Conservation (phyloP, 2,329 filamentous ascomycete species). For the Boeremia exigua region DNA sequence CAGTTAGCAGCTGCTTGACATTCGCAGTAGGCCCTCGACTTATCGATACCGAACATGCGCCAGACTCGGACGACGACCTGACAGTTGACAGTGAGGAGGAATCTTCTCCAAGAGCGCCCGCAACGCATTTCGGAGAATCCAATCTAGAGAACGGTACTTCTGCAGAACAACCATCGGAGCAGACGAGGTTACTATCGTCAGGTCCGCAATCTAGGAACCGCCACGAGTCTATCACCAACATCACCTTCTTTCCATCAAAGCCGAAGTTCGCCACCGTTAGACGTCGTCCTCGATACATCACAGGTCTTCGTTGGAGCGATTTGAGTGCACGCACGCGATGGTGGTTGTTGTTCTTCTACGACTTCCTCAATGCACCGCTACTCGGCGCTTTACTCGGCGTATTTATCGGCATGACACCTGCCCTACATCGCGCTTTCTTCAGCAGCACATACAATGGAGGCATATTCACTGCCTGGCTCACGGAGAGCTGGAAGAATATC, state of each 20-base stretch:
- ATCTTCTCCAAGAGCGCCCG: neutral
- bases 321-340: slow-evolving; percentile 34
- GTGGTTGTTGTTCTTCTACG: slow-evolving; percentile 41
- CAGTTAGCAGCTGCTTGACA: slow-evolving; percentile 66
- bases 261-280: slow-evolving; percentile 31
- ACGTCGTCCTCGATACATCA: slow-evolving; percentile 36
- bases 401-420: slow-evolving; percentile 34
- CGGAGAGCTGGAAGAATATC: slow-evolving; percentile 37
- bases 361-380: slow-evolving; percentile 42
- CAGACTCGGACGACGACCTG: slow-evolving; percentile 31
- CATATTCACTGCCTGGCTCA: slow-evolving; percentile 40
- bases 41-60: slow-evolving; percentile 53
- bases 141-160: slow-evolving; percentile 3
- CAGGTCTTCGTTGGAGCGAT: slow-evolving; percentile 28
- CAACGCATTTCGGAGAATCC: neutral
- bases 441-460: slow-evolving; percentile 31
- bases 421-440: slow-evolving; percentile 37
- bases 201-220: slow-evolving; percentile 8
- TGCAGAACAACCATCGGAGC: slow-evolving; percentile 7
- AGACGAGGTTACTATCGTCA: slow-evolving; percentile 21
- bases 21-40: slow-evolving; percentile 68
- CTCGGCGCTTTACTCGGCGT: slow-evolving; percentile 34
- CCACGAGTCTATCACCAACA: slow-evolving; percentile 24
- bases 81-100: slow-evolving; percentile 11
- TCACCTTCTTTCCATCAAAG: slow-evolving; percentile 42